Percentiles rank a stretch among this genome's conserved stretches.
Conservation (phyloP, 345 rosid species). For the Populus davidiana region DNA sequence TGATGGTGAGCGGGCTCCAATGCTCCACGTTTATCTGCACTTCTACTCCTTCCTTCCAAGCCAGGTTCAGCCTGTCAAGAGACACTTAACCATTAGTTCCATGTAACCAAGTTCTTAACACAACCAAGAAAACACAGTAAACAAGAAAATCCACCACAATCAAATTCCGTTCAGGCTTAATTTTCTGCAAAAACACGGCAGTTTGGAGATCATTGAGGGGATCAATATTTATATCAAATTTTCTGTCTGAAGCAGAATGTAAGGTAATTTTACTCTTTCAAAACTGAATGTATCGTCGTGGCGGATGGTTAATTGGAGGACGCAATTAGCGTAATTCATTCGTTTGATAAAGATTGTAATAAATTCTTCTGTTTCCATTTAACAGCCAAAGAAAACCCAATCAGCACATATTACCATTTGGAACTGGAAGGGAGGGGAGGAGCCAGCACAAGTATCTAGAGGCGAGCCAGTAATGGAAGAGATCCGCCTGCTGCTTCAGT, state of each 20-base stretch:
- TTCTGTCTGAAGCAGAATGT: neutral
- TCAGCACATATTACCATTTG: too few relatives aligned
- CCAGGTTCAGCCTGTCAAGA: slow-evolving; percentile 33
- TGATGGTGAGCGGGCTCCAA: slow-evolving; percentile 6
- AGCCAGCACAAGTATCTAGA: slow-evolving; percentile 44
- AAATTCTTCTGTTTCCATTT: too few relatives aligned
- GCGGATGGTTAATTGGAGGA: too few relatives aligned
- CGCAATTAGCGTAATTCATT: too few relatives aligned
- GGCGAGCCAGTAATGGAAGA: slow-evolving; percentile 68
- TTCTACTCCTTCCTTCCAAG: slow-evolving; percentile 19
- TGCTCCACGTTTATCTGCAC: slow-evolving; percentile 11
- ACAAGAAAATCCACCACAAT: neutral
- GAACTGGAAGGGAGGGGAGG: too few relatives aligned
- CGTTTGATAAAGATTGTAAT: too few relatives aligned
- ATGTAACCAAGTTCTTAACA: slow-evolving; percentile 3
- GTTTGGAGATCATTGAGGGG: neutral
- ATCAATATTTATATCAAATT: too few relatives aligned
- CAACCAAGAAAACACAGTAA: slow-evolving; percentile 10
- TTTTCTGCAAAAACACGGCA: slow-evolving; percentile 40
- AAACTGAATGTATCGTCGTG: neutral
- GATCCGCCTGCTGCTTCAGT: slow-evolving; percentile 54
- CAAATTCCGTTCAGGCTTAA: neutral
- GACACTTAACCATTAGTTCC: neutral
- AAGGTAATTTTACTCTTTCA: neutral
- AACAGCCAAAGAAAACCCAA: too few relatives aligned